Base-by-base conservation (phyloP, 306 rosid species). In the Cicer chorassanicum region DNA sequence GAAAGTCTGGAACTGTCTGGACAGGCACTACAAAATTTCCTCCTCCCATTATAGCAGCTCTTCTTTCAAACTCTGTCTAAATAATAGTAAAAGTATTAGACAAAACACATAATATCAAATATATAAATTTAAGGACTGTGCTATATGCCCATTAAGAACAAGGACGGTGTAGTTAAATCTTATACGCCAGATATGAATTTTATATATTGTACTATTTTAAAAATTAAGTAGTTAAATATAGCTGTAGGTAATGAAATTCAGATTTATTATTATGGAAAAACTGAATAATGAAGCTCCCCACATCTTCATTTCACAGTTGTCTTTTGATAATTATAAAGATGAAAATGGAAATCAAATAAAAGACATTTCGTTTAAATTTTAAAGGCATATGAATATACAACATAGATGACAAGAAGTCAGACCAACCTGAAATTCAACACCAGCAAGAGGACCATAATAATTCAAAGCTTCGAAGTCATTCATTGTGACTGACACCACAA, bases 11-110 rank as follows among this genome's bases (percentile, higher is more conserved):
- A 74, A 86, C 98, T 65, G 90, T 88, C 87, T 94, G 98, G 63
- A 90, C 98, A 65, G 98, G 98, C 75, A 91, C 97, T 67, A 69
- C 84, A 66, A 94, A 91, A 68, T 90, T 82, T 60, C 98, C 98
- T 72, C 98, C 98, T 71, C 98, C 97, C 90, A 94, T 80, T 44
- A 49, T 68, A 54, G 96, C 97, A 55, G 98, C 98, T 72, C 82
- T 88, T 80, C 76, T 85, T 83, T 94, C 98, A 46, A 88, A 84
- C 74, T 89, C 97, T 75, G 83, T 86, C 98, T 94, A 78, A 53
- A 82, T 4, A 50, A 78, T 59, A 71, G 18, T 59, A 74, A 7
- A 75, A 78, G 68, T 40, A 50, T 77, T 71, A 72, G 75, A 78
- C 48, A 15, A 65, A 77, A 59, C 24, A 74, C 21, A 66, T 21